Evolutionary conservation across 2,329 filamentous ascomycete species (phyloP).

Genomic region (Ceratocystis ficicola): DNA sequence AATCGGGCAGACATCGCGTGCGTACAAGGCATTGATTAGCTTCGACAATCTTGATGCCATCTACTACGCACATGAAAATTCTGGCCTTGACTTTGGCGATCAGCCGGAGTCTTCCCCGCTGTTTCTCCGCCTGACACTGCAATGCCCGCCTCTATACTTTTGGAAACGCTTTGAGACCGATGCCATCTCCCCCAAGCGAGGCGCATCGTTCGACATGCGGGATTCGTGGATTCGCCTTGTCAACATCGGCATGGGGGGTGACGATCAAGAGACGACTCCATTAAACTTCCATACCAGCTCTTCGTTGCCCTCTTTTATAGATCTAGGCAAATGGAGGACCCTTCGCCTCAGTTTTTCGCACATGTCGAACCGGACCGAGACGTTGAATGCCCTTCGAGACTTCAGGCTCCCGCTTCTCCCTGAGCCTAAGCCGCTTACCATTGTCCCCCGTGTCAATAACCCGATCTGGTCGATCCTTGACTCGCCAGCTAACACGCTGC

Average conservation of each 20-base stretch:
- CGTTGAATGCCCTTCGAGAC: constrained; percentile 50
- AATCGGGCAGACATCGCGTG: background rate
- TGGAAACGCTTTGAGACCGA: constrained; percentile 29
- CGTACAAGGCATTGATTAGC: constrained; percentile 35
- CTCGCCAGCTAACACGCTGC: background rate
- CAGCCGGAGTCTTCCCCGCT: background rate
- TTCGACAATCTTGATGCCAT: constrained; percentile 38
- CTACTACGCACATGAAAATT: constrained; percentile 26
- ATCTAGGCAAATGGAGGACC: constrained; percentile 47
- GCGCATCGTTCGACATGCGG: constrained; percentile 30
- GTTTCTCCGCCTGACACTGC: constrained; percentile 34
- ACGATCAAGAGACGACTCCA: constrained; percentile 24
- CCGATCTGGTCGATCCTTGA: constrained; percentile 15
- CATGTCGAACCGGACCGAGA: constrained; percentile 26
- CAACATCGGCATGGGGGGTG: constrained; percentile 29
- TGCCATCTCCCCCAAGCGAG: background rate
- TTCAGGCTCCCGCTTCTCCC: constrained; percentile 42
- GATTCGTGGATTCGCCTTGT: constrained; percentile 41
- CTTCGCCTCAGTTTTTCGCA: constrained; percentile 37
- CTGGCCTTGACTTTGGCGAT: background rate
- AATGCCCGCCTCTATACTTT: constrained; percentile 39
- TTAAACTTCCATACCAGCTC: constrained; percentile 33
- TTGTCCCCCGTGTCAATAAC: constrained; percentile 6
- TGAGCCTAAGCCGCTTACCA: constrained; percentile 3
- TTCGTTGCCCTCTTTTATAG: constrained; percentile 31